Evolutionary conservation across 345 rosid genomes (phyloP), one percentile per base, ranked within the genome.

Genomic region (Salix viminalis): DNA sequence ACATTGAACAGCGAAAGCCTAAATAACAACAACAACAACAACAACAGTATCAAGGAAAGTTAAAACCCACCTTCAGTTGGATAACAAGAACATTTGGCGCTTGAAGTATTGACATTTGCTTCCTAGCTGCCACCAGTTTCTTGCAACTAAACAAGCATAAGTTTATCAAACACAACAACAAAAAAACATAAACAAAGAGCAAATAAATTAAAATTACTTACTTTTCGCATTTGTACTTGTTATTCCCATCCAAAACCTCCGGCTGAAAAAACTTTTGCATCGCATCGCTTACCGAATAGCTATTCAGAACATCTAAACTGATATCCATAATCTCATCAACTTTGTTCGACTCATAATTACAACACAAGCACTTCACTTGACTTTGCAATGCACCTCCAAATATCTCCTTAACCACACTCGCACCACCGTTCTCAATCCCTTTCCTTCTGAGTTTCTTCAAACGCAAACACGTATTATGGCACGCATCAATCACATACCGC

Each of bases 281-380:
- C 0, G 98, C 95, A 13, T 96, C 98, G 75, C 84, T 84, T 18
- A 96, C 81, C 1, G 99, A 94, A 83, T 34, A 79, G 72, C 92
- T 81, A 67, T 88, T 82, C 84, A 89, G 78, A 77, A 96, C 82
- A 48, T 94, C 99, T 72, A 96, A 92, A 82, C 96, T 94, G 58
- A 96, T 88, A 87, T 96, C 99, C 98, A 96, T 94, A 76, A 92
- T 92, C 83, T 96, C 98, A 82, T 96, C 99, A 2, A 94, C 88
- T 84, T 94, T 96, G 85, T 94, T 94, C 0, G 98, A 93, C 85
- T 94, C 98, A 0, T 81, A 83, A 76, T 94, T 89, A 60, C 99
- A 96, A 2, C 93, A 85, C 85, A 92, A 79, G 76, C 99, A 96
- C 87, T 92, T 94, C 21, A 96, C 93, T 86, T 94, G 99, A 72